Evolutionary conservation across 805 yeast species (phyloP).

Genomic region (Yarrowia yakushimensis): DNA sequence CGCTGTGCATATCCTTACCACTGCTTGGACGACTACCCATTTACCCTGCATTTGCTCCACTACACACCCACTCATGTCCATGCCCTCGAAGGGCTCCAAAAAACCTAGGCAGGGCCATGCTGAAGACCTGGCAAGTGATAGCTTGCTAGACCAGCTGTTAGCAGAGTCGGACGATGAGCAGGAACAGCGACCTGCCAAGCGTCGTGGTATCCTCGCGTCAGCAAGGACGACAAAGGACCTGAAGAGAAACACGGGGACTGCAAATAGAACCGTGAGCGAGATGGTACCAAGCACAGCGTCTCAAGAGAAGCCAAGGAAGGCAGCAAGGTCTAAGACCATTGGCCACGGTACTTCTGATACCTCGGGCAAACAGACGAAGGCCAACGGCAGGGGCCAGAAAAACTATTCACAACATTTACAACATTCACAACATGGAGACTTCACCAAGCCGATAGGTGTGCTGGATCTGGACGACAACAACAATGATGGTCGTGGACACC

Average conservation of each 20-base stretch:
- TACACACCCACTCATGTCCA: constrained; percentile 1
- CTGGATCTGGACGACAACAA: neutral
- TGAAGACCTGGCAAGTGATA: constrained; percentile 14
- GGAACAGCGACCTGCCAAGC: neutral
- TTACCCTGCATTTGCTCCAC: neutral
- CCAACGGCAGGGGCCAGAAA: neutral
- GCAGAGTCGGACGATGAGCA: constrained; percentile 15
- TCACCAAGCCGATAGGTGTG: neutral
- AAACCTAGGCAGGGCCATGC: neutral
- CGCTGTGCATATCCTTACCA: neutral
- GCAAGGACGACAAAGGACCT: neutral
- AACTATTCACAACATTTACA: neutral
- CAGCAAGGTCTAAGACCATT: neutral
- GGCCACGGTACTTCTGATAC: neutral
- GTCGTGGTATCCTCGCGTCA: constrained; percentile 4
- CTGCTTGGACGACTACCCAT: neutral
- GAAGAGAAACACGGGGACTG: neutral
- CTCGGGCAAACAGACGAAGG: neutral
- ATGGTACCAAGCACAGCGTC: neutral
- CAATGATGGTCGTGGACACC: neutral
- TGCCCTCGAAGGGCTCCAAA: constrained; percentile 22
- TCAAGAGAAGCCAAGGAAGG: neutral
- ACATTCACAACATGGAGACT: neutral
- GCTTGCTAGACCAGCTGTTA: constrained; percentile 14
- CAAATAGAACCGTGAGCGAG: neutral